Base-by-base conservation (phyloP, 257 asterid species). In the Plantago ovata region DNA sequence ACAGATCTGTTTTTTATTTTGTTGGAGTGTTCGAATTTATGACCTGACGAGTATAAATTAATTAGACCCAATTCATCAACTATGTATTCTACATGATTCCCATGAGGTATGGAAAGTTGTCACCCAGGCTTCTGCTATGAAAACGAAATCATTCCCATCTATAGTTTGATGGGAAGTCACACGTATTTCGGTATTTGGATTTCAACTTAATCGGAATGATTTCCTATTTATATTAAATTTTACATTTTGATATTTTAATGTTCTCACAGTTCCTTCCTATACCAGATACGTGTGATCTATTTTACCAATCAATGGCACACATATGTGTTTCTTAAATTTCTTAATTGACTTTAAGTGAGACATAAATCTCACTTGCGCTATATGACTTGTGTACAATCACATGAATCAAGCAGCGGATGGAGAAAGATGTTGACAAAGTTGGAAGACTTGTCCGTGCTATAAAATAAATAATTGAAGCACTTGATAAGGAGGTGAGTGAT, bases 361-460 rank as follows among this genome's bases (percentile, higher is more conserved):
- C 44, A 16, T 47, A 39, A 16, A 44, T 49, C 47, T 57, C 36
- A 32, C 50, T 48, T 70, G n/a, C n/a, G 65, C 50, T 73, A 47
- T 21, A 55, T 70, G 58, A 55, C 43, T 64, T 42, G 49, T n/a
- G 45, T 55, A 11, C 38, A 39, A 50, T 69, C 71, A 60, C 82
- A 93, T 97, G 79, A 58, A 93, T 93, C 72, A 93, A 89, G 87
- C 88, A 89, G 75, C 81, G 92, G 41, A 93, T 93, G 99, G 99
- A 86, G 83, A 93, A 86, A 68, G 97, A 93, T 77, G 96, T 93
- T 43, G 99, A 89, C 55, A 97, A 93, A 81, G 99, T 93, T 61
- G 97, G 96, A 55, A 86, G 79, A 83, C 73, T 89, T 75, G 90
- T 96, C 10, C 94, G 95, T 52, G 54, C 63, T 20, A 82, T 93